Conservation (phyloP, 768 basidiomycete species). For the Holtermannia corniformis region DNA sequence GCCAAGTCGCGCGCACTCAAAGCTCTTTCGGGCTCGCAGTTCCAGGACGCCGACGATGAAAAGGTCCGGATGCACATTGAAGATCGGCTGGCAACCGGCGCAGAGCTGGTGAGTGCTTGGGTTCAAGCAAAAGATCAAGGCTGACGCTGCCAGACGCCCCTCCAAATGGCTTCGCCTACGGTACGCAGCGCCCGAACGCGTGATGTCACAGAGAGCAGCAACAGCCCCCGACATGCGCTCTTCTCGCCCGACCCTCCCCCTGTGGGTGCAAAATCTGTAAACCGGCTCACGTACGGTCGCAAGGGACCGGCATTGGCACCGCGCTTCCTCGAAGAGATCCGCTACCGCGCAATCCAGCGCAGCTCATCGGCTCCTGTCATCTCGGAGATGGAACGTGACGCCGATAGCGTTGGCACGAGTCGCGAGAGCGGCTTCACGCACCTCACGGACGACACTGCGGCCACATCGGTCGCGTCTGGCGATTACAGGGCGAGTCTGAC, state of each 20-base stretch:
- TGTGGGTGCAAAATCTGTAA: constrained; percentile 29
- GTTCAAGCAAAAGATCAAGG: background rate
- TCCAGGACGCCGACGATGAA: constrained; percentile 42
- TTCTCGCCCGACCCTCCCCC: constrained; percentile 21
- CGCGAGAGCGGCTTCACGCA: constrained; percentile 47
- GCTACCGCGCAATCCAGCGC: constrained; percentile 28
- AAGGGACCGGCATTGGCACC: constrained; percentile 30
- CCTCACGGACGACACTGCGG: constrained; percentile 50
- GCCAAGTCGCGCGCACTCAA: constrained; percentile 28
- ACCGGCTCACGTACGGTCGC: constrained; percentile 10
- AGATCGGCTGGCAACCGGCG: constrained; percentile 64
- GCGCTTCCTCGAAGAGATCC: constrained; percentile 37
- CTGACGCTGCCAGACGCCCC: constrained; percentile 22
- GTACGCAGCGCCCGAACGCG: constrained; percentile 27
- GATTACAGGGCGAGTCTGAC: constrained; percentile 8
- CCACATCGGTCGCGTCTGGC: constrained; percentile 53
- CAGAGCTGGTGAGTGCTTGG: constrained; percentile 40
- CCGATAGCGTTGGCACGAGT: constrained; percentile 36
- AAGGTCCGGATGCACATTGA: constrained; percentile 74
- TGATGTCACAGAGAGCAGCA: constrained; percentile 13
- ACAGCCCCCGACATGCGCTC: constrained; percentile 7
- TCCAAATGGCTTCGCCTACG: constrained; percentile 1
- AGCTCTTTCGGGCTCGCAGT: constrained; percentile 35
- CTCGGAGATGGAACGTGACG: constrained; percentile 9
- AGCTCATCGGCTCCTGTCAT: constrained; percentile 32